Evolutionary conservation across 2,329 filamentous ascomycete genomes (phyloP).

Genomic region (Beauveria varroae): DNA sequence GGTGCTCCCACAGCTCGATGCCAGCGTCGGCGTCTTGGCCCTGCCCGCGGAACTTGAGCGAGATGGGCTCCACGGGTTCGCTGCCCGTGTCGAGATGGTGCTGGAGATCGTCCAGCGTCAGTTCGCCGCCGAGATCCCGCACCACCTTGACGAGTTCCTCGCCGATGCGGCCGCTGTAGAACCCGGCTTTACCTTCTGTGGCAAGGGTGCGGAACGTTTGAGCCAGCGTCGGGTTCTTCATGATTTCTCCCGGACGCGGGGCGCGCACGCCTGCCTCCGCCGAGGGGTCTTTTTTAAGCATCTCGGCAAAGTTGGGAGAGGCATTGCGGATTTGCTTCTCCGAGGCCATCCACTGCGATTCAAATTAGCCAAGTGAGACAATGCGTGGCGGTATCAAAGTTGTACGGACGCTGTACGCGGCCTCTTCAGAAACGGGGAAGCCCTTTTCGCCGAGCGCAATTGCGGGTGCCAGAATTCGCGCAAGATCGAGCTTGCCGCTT

Average conservation of each 20-base stretch:
- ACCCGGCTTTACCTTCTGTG: slow-evolving; percentile 76
- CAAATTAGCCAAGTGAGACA: neutral
- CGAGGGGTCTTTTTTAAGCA: slow-evolving; percentile 70
- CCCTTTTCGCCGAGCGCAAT: slow-evolving; percentile 82
- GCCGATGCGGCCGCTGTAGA: slow-evolving; percentile 80
- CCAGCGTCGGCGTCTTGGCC: slow-evolving; percentile 28
- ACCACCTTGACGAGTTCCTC: slow-evolving; percentile 74
- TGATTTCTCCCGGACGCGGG: slow-evolving; percentile 75
- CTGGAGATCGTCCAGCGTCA: slow-evolving; percentile 73
- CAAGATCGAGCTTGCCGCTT: slow-evolving; percentile 71
- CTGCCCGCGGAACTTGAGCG: slow-evolving; percentile 67
- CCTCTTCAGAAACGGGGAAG: slow-evolving; percentile 79
- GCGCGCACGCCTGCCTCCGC: slow-evolving; percentile 64
- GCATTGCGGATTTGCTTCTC: slow-evolving; percentile 60
- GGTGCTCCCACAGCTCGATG: slow-evolving; percentile 90
- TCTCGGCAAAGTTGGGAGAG: slow-evolving; percentile 79
- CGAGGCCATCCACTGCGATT: slow-evolving; percentile 60
- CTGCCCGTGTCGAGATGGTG: slow-evolving; percentile 62
- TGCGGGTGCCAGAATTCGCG: slow-evolving; percentile 73
- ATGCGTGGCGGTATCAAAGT: neutral
- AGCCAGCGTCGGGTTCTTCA: slow-evolving; percentile 77
- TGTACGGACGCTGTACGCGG: slow-evolving; percentile 56
- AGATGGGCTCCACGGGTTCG: slow-evolving; percentile 80
- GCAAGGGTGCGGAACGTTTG: slow-evolving; percentile 74
- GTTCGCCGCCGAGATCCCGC: slow-evolving; percentile 64